Evolutionary conservation across 2,329 filamentous ascomycete species (phyloP), one percentile per base, ranked within the genome.

Genomic region (Ceratocystis huliohia): DNA sequence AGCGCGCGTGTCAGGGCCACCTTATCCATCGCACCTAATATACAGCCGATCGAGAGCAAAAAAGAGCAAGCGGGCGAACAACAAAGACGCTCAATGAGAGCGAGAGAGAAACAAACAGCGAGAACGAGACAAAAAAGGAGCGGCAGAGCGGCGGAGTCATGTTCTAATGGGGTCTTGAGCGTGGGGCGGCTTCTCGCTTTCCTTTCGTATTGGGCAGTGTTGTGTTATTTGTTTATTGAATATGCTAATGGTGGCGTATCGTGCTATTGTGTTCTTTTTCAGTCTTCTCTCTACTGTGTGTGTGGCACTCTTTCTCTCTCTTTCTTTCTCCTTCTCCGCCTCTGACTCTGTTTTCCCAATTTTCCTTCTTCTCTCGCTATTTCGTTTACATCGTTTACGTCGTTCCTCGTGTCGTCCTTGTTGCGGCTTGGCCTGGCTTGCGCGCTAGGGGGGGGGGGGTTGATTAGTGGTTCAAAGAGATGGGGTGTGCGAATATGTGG

Each of bases 221-320:
- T 41, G 37, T 41, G 10, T 41, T 41, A 41, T 41, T 41, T 41
- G 37, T 41, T 41, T 57, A 57, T 57, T 30, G 53, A 5, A 17
- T 30, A 57, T 57, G 53, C 15, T 57, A 57, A 57, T 57, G 37
- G 53, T 57, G 53, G 53, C 53, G 53, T 57, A 57, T 57, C 53
- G 53, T 57, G 22, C 22, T 33, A 57, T 15, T 41, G 37, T 50
- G 7, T 50, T 50, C 22, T 50, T 50, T 10, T 50, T 8, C 22
- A 8, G n/a, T 50, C 48, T 50, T 28, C 30, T 33, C 30, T 33
- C 30, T 33, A 5, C 30, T 33, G 30, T 33, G 30, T 30, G 56
- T 28, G 17, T 22, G 22, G 22, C 30, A n/a, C 30, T 28, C 30
- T 28, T 61, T 28, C 6, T 61, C 30, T 61, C 30, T 61, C 30